Base-by-base conservation (phyloP, 2,329 filamentous ascomycete genomes). In the Penicillium sp. region DNA sequence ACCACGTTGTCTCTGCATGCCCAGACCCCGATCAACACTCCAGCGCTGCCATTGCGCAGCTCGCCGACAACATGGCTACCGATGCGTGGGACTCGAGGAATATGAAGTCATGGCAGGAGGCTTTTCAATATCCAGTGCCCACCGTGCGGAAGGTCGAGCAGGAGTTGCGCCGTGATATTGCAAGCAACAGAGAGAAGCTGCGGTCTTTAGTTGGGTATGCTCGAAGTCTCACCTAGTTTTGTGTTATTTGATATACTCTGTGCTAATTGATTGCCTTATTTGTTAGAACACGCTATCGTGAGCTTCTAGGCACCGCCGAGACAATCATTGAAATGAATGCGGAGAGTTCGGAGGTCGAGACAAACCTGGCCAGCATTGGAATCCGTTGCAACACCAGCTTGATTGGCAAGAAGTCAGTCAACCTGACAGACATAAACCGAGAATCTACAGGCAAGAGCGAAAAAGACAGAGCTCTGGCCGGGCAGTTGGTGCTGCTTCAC, bases 241-340 rank as follows among this genome's bases (percentile, higher is more conserved):
- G n/a, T n/a, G n/a, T n/a, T n/a, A 43, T 47, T 42, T 46, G 18
- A 33, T 16, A 14, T 12, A 48, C 35, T 30, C 24, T 38, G 40
- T 56, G 52, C 52, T 58, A 33, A 54, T n/a, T 7, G 9, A n/a
- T 38, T n/a, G 1, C 6, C 49, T 11, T 23, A 2, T 24, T 18
- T 35, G 16, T 9, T 63, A 86, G 83, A 20, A 78, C 82, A 64
- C 83, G 84, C 66, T 97, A 97, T 74, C 89, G 93, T 63, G 90
- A 94, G 65, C 84, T 97, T 8, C 84, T 97, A 24, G 90, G 90
- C 52, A 97, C 93, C 0, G 93, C 93, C 55, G 92, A 97, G 74
- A 87, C 87, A n/a, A 97, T 97, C 63, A 88, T 97, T 55, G 83
- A 86, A 59, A 96, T 97, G 90, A 88, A 90, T 63, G 75, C 74